Evolutionary conservation across 345 rosid genomes (phyloP), one percentile per base, ranked within the genome.

Genomic region (Euphorbia pulcherrima): DNA sequence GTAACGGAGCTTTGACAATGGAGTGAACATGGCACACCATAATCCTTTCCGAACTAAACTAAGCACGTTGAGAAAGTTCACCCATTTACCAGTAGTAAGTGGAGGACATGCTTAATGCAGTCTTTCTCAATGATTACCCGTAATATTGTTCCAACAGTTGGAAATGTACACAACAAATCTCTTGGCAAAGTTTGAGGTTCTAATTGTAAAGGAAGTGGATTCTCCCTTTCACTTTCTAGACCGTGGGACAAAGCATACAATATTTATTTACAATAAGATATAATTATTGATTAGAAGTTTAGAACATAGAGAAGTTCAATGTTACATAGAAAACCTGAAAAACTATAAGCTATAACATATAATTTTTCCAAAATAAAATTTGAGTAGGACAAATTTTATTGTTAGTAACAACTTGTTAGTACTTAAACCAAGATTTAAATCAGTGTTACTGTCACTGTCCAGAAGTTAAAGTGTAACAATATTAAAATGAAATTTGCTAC

Each of bases 121-220:
- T 72, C 72, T 57, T 56, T 73, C 60, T 81, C 80, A 74, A 81
- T 48, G 66, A 70, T 53, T 68, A 94, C 84, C 76, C 85, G 80
- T 74, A 91, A 74, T 70, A 91, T 64, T 37, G 90, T 86, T 74
- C 99, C 99, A 75, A 81, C 83, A 10, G 87, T 72, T 39, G 97
- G 97, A 80, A 94, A 85, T 53, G 83, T 75, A 75, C 75, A 74
- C 18, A 89, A 73, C 54, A 75, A 2, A 40, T 88, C 91, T 81
- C 85, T 86, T 16, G 92, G 76, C 74, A 81, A 67, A 60, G 83
- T 77, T 54, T 59, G 52, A 17, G 87, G 75, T 70, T 84, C 94
- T 70, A 77, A 52, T 20, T 73, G 82, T 39, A 88, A 68, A 64
- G 89, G 84, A 69, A 86, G 83, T 48, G 69, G 77, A n/a, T 70